phyloP scores from a whole-genome alignment of 140 eudicot species.

The Anethum foeniculum region DNA sequence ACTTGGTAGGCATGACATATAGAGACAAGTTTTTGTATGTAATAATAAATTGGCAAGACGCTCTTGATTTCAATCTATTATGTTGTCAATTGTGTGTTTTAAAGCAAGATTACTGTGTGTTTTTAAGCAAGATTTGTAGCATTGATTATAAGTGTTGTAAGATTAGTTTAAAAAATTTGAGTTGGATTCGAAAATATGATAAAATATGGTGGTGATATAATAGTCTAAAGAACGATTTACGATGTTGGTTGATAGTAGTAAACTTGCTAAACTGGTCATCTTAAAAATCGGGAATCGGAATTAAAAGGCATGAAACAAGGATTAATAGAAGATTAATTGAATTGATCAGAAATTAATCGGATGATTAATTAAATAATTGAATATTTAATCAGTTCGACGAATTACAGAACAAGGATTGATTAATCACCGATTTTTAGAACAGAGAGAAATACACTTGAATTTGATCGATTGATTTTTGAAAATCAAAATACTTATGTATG shows the following conservation, averaged over 20 bases:
- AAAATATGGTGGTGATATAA: slow-evolving; percentile 8
- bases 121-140: slow-evolving; percentile 22
- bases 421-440: no score
- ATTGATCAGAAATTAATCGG: no score
- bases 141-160: slow-evolving; percentile 11
- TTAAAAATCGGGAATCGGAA: no score
- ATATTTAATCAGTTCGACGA: no score
- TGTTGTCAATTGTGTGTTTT: not conserved
- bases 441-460: no score
- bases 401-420: no score
- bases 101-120: not conserved
- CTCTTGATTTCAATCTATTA: slow-evolving; percentile 33
- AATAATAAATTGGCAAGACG: slow-evolving; percentile 4
- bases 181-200: not conserved
- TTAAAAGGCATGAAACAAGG: no score
- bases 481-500: no score
- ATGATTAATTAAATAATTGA: no score
- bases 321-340: no score
- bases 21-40: not conserved
- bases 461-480: no score
- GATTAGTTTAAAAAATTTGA: not conserved
- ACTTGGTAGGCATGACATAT: slow-evolving; percentile 14
- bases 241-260: not conserved
- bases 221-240: slow-evolving; percentile 7
- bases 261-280: not conserved